phyloP scores from a whole-genome alignment of 2,329 filamentous ascomycete genomes.

The Juglanconis oblonga region DNA sequence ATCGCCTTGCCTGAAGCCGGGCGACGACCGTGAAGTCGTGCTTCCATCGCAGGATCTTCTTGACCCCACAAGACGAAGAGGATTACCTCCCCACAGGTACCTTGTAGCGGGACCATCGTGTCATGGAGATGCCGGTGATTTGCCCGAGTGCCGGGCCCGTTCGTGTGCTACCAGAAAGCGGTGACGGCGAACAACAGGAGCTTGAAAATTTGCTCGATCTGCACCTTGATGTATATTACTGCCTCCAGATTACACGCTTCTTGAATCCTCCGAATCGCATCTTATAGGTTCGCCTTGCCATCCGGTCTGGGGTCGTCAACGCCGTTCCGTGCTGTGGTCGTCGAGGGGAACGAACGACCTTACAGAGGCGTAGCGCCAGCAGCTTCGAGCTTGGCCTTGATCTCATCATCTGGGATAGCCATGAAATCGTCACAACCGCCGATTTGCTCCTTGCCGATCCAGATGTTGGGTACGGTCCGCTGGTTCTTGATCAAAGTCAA shows the following conservation, averaged over 20 bases:
- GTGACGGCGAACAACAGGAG: no score
- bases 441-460: conserved; percentile 86
- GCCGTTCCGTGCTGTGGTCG: not conserved
- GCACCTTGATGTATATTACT: no score
- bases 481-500: conserved; percentile 63
- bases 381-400: conserved; percentile 46
- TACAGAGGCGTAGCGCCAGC: conserved; percentile 40
- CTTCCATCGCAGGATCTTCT: no score
- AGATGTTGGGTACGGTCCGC: conserved; percentile 92
- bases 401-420: conserved; percentile 55
- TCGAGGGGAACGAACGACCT: conserved; percentile 21
- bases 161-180: no score
- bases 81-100: no score
- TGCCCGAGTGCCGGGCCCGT: no score
- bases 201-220: no score
- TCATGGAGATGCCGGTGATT: no score
- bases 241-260: not conserved
- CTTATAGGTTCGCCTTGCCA: conserved; percentile 12
- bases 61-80: no score
- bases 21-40: no score
- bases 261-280: not conserved
- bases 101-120: no score
- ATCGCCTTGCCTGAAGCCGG: no score
- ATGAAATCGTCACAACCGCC: conserved; percentile 92
- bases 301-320: conserved; percentile 12